phyloP scores from a whole-genome alignment of 2,329 filamentous ascomycete species.

The Monosporascus ibericus region DNA sequence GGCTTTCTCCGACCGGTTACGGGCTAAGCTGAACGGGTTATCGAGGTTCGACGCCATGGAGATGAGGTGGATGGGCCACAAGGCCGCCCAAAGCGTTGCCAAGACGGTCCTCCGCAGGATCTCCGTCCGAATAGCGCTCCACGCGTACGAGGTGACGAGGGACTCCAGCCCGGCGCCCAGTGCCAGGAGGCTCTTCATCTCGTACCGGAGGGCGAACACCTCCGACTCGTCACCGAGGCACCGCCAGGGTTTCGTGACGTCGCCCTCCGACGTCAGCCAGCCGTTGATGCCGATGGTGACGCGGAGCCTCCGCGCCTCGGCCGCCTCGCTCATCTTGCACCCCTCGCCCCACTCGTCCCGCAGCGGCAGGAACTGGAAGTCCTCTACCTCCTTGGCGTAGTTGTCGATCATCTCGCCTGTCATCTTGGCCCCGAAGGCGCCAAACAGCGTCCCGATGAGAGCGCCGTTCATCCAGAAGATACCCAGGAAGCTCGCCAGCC shows the following conservation, averaged over 20 bases:
- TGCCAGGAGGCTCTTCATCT: constrained; percentile 69
- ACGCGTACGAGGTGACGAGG: constrained; percentile 70
- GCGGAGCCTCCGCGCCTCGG: constrained; percentile 50
- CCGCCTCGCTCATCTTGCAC: constrained; percentile 18
- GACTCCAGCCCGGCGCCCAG: constrained; percentile 68
- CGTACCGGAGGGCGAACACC: constrained; percentile 78
- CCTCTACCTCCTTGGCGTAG: constrained; percentile 82
- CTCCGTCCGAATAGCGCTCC: constrained; percentile 66
- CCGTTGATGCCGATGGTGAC: constrained; percentile 84
- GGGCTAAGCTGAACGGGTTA: constrained; percentile 75
- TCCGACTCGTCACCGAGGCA: constrained; percentile 67
- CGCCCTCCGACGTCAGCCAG: constrained; percentile 70
- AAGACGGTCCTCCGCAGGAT: constrained; percentile 69
- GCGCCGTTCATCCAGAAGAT: constrained; percentile 82
- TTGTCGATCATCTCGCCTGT: constrained; percentile 79
- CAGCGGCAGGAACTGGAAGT: constrained; percentile 73
- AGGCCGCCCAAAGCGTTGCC: constrained; percentile 58
- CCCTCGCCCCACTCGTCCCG: constrained; percentile 36
- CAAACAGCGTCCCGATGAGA: constrained; percentile 80
- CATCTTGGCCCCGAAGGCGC: constrained; percentile 78
- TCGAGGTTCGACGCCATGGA: constrained; percentile 65
- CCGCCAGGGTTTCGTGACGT: constrained; percentile 75
- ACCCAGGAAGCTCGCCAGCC: constrained; percentile 79
- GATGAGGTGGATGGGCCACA: constrained; percentile 64
- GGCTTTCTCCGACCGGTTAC: constrained; percentile 72